A percentile compares a stretch with the other conserved stretches of the same genome.
Evolutionary conservation across 192 early-diverging fungal genomes (phyloP).

Genomic region (Entomortierella parvispora): DNA sequence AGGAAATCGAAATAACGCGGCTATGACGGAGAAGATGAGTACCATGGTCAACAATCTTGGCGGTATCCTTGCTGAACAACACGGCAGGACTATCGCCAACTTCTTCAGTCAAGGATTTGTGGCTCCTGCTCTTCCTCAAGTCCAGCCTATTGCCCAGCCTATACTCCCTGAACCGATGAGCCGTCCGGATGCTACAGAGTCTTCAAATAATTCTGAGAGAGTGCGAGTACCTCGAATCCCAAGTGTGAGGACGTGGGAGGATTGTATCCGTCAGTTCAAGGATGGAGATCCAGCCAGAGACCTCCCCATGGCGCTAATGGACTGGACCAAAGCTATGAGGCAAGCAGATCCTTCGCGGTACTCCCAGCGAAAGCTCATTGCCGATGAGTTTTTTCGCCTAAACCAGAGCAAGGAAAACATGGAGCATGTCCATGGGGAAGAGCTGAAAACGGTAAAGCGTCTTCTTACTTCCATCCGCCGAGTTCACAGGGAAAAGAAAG

Average conservation of each 20-base stretch:
- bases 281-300: slow-evolving; percentile 4
- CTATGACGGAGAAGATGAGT: background rate
- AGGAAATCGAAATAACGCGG: background rate
- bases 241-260: too few relatives aligned
- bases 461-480: slow-evolving; percentile 6
- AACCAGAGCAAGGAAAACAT: slow-evolving; percentile 5
- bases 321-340: slow-evolving; percentile 8
- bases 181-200: too few relatives aligned
- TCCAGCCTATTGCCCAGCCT: too few relatives aligned
- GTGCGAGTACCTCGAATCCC: too few relatives aligned
- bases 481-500: background rate
- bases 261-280: background rate
- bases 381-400: slow-evolving; percentile 3
- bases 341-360: background rate
- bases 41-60: too few relatives aligned
- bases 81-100: too few relatives aligned
- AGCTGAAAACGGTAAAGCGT: background rate
- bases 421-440: slow-evolving; percentile 9
- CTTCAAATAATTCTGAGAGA: too few relatives aligned
- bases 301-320: background rate
- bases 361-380: slow-evolving; percentile 12
- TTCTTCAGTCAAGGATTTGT: too few relatives aligned
- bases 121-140: too few relatives aligned
- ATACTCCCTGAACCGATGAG: too few relatives aligned
- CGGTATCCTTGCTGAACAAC: too few relatives aligned